These are phyloP conservation scores for Usnea hakonensis DNA, from an alignment of 495 filamentous ascomycete species.

Conservation along the genomic window DNA sequence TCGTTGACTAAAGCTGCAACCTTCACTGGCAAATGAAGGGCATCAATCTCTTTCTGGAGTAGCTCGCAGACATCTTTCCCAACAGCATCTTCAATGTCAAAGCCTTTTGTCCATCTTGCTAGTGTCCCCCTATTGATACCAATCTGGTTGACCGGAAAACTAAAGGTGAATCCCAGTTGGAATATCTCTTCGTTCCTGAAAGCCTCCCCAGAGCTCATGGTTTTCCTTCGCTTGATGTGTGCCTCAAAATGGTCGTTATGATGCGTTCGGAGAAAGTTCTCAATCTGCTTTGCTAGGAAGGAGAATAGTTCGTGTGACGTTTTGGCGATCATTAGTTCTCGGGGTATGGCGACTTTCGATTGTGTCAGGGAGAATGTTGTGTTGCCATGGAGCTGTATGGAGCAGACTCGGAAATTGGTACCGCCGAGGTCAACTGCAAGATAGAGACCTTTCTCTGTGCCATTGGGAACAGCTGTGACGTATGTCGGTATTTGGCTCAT, in stretches of 20 bases:
- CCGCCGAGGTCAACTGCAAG: conserved; percentile 94
- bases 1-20: conserved; percentile 96
- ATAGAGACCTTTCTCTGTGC: conserved; percentile 94
- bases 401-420: conserved; percentile 97
- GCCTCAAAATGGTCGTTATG: conserved; percentile 82
- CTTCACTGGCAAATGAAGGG: conserved; percentile 74
- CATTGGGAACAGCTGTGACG: conserved; percentile 92
- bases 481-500: conserved; percentile 96
- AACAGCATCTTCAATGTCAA: conserved; percentile 85
- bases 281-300: conserved; percentile 88
- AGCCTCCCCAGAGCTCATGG: conserved; percentile 44
- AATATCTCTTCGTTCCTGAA: conserved; percentile 66
- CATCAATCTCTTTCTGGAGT: conserved; percentile 86
- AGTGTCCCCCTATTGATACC: conserved; percentile 90
- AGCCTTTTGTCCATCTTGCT: conserved; percentile 97
- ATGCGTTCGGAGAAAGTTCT: conserved; percentile 74
- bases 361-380: conserved; percentile 85
- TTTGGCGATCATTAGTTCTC: conserved; percentile 81
- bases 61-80: conserved; percentile 91
- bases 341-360: conserved; percentile 85
- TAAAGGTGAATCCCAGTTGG: conserved; percentile 93
- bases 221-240: conserved; percentile 52
- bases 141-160: conserved; percentile 87
- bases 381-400: conserved; percentile 83
- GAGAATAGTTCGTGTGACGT: conserved; percentile 82